Evolutionary conservation across 2,329 filamentous ascomycete species (phyloP), one percentile per base, ranked within the genome.

Genomic region (Neonectria neomacrospora): DNA sequence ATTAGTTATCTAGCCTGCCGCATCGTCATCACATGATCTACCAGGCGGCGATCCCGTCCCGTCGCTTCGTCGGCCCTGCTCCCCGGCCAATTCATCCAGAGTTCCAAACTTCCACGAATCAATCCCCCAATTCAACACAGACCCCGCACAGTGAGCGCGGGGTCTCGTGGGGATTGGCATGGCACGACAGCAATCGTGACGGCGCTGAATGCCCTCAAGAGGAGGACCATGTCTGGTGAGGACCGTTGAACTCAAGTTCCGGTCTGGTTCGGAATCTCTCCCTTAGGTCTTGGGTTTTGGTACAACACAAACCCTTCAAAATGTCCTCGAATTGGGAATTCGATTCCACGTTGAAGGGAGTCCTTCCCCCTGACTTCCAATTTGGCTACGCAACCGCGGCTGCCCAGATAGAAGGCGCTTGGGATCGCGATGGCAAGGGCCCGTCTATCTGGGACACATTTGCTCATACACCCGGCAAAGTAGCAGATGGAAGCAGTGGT

Each of bases 371-470:
- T 18, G 61, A 63, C 45, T 63, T 63, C 42, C 51, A 59, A 6
- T 63, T 63, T 18, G 61, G 61, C n/a, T 63, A 63, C 18, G 61
- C 61, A 30, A 63, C 61, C 26, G 61, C 61, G 10, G 61, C 61
- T 16, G 51, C 61, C 37, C 61, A 63, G 32, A 74, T 80, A 3
- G 80, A 81, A 69, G 80, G 80, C 8, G 79, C 79, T 0, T 80
- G 78, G 79, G 64, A 81, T 58, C 71, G 72, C 44, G 79, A 81
- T 42, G 80, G 80, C 12, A 81, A 79, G 67, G 80, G 80, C 3
- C 63, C 71, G 6, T 80, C 79, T 1, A 79, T 80, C 50, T 81
- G 79, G 80, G 80, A 81, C 48, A 77, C 65, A 0, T 80, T 80
- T 47, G 74, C 74, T 18, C 80, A 80, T 51, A 78, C 76, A 0